Evolutionary conservation across 495 filamentous ascomycete genomes (phyloP).

Genomic region (Neurospora sp.): DNA sequence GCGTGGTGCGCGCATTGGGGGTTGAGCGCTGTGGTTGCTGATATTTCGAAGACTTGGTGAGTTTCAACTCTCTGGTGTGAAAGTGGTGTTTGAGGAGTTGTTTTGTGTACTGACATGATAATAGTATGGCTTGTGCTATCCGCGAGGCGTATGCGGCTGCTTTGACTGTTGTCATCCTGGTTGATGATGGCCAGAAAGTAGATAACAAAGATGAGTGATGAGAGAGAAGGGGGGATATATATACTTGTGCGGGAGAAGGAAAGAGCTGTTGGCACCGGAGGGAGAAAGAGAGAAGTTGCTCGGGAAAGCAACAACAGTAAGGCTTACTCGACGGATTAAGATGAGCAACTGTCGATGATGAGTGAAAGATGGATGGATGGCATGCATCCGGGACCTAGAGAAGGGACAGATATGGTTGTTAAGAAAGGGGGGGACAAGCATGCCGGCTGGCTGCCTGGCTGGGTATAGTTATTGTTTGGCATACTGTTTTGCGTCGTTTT

Average conservation of each 20-base stretch:
- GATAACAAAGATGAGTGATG: constrained; percentile 10
- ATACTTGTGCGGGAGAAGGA: background rate
- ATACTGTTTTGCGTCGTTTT: background rate
- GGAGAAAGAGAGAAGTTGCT: background rate
- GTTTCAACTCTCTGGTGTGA: constrained; percentile 9
- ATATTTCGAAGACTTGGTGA: constrained; percentile 55
- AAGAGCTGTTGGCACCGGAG: background rate
- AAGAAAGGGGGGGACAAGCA: background rate
- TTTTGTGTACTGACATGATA: constrained; percentile 4
- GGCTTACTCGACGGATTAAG: background rate
- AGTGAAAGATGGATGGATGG: background rate
- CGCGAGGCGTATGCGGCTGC: constrained; percentile 62
- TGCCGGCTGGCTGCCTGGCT: background rate
- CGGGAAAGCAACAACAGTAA: background rate
- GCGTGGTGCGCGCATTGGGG: constrained; percentile 68
- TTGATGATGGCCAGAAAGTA: constrained; percentile 23
- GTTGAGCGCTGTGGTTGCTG: constrained; percentile 53
- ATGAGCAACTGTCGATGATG: background rate
- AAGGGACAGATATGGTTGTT: background rate
- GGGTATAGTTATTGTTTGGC: background rate
- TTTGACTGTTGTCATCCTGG: constrained; percentile 57
- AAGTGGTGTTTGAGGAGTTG: background rate
- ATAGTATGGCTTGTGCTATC: constrained; percentile 56
- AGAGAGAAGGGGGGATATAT: background rate
- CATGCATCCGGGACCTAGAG: background rate